phyloP scores from a whole-genome alignment of 169 alveolate genomes.

The Cryptosporidium andersoni region DNA sequence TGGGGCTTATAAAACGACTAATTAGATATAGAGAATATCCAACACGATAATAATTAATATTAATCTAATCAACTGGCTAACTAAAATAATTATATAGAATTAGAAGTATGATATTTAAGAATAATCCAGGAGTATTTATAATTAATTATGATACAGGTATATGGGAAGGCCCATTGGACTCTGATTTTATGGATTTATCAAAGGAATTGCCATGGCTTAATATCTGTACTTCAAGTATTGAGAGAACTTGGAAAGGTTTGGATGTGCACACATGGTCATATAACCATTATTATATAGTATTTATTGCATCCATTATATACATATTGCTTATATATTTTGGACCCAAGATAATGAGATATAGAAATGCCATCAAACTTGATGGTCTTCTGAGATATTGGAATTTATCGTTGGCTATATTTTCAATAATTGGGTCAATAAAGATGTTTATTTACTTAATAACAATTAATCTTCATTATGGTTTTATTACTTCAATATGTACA shows the following conservation, averaged over 20 bases:
- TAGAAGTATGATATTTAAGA: conserved; percentile 56
- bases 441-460: conserved; percentile 74
- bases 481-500: conserved; percentile 75
- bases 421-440: conserved; percentile 75
- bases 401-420: conserved; percentile 77
- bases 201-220: conserved; percentile 70
- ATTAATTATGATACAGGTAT: conserved; percentile 34
- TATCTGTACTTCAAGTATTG: conserved; percentile 37
- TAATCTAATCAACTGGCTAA: too few species aligned
- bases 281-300: conserved; percentile 73
- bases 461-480: conserved; percentile 72
- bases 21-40: too few species aligned
- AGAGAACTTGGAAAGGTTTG: conserved; percentile 70
- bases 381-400: conserved; percentile 80
- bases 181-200: conserved; percentile 36
- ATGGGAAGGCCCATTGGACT: conserved; percentile 60
- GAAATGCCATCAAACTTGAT: conserved; percentile 73
- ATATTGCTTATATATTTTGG: conserved; percentile 78
- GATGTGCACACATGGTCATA: conserved; percentile 56
- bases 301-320: conserved; percentile 72
- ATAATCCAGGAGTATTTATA: conserved; percentile 48
- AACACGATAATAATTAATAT: too few species aligned
- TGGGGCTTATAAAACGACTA: too few species aligned
- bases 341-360: conserved; percentile 74
- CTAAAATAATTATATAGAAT: not conserved